phyloP scores from a whole-genome alignment of 257 asterid genomes.

The Lycium barbarum region DNA sequence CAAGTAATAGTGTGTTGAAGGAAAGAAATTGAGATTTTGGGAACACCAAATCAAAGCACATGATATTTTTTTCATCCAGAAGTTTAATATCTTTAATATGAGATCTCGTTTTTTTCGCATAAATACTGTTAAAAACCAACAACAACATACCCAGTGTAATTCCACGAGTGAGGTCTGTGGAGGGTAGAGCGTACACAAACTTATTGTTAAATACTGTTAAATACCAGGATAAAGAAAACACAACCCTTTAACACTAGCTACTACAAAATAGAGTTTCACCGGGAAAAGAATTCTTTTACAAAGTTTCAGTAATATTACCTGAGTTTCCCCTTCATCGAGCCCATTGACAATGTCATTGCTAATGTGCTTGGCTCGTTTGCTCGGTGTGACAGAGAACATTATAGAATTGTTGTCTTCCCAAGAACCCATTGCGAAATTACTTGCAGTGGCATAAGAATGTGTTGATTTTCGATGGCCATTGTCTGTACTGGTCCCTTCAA shows the following conservation, averaged over 20 bases:
- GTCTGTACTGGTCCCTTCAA: slow-evolving; percentile 30
- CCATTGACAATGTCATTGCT: slow-evolving; percentile 36
- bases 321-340: slow-evolving; percentile 56
- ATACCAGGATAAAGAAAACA: not conserved
- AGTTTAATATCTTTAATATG: not conserved
- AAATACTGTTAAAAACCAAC: not conserved
- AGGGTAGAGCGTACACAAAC: no score
- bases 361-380: slow-evolving; percentile 47
- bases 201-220: not conserved
- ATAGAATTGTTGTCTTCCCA: slow-evolving; percentile 65
- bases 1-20: not conserved
- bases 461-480: slow-evolving; percentile 44
- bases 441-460: slow-evolving; percentile 44
- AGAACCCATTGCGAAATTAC: slow-evolving; percentile 51
- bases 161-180: no score
- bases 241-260: not conserved
- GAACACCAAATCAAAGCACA: not conserved
- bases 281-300: not conserved
- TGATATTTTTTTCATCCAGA: not conserved
- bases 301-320: slow-evolving; percentile 50
- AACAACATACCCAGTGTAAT: no score
- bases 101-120: not conserved
- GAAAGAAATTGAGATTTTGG: not conserved
- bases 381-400: slow-evolving; percentile 59
- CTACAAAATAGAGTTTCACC: not conserved